Evolutionary conservation across 495 filamentous ascomycete genomes (phyloP).

Genomic region (Aspergillus leporis): DNA sequence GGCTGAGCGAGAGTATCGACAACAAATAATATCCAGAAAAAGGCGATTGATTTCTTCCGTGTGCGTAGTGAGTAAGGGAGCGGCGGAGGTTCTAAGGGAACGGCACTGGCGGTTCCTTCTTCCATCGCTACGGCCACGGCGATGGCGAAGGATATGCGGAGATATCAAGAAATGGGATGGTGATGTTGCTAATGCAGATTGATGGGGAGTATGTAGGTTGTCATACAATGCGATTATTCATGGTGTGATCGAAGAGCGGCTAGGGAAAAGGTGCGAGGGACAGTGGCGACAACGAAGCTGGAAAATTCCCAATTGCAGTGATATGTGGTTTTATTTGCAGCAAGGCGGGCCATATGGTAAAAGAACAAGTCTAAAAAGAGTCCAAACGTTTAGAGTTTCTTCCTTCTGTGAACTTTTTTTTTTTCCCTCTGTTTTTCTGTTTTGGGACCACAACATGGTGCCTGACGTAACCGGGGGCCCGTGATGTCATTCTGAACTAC

Average conservation of each 20-base stretch:
- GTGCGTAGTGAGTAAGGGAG: conserved; percentile 57
- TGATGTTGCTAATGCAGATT: background rate
- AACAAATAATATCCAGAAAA: conserved; percentile 61
- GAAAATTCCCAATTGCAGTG: background rate
- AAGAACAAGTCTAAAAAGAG: background rate
- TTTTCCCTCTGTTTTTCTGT: background rate
- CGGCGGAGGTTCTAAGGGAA: conserved; percentile 45
- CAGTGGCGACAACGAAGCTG: background rate
- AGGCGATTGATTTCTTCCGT: conserved; percentile 54
- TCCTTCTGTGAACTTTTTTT: background rate
- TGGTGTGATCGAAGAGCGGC: conserved; percentile 6
- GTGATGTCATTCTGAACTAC: conserved; percentile 12
- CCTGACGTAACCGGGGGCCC: conserved; percentile 18
- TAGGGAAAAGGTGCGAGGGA: background rate
- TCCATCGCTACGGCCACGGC: conserved; percentile 44
- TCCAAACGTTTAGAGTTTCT: background rate
- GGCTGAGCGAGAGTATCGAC: conserved; percentile 56
- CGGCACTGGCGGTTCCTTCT: conserved; percentile 26
- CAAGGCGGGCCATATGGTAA: background rate
- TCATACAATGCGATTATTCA: conserved; percentile 1
- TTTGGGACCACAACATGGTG: conserved; percentile 6
- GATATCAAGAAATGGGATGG: background rate
- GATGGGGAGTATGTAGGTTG: background rate
- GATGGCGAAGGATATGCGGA: conserved; percentile 10
- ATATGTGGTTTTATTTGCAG: background rate